Evolutionary conservation across 768 basidiomycete species (phyloP), one percentile per base, ranked within the genome.

Genomic region (Hemileccinum rubropunctum): DNA sequence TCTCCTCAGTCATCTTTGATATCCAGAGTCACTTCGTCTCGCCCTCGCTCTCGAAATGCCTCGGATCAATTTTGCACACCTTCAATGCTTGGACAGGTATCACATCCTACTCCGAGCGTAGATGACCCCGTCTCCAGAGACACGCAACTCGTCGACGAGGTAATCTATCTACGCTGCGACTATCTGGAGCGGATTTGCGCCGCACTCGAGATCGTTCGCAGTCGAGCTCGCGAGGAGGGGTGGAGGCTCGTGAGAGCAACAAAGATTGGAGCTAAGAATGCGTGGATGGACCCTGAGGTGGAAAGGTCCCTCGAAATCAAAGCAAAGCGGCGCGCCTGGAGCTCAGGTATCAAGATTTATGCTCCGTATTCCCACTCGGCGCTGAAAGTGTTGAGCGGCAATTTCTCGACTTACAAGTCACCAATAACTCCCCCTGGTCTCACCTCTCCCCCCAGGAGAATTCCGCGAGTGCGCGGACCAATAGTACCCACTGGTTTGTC

Each of bases 291-390:
- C 17, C 7, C 47, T 11, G 66, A 68, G 26, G 17, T 40, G 4
- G 66, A 70, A 44, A 51, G 36, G 14, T 64, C 80, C 6, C 69
- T 88, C 20, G 83, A 84, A 62, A 72, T 79, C 35, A 77, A 77
- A 53, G 78, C 80, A 30, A 74, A 79, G 34, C 74, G 87, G 27
- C 73, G 84, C 10, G 86, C 86, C 7, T 89, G 86, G 86, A 73
- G 80, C 47, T 80, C 79, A 53, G 71, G 76, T 32, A 73, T 75
- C 17, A 72, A 78, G 51, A 60, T 75, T 42, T 67, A 69, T 43
- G 60, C 65, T 1, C 60, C 60, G 2, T 67, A 65, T 51, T 26
- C 47, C 17, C 42, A 32, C 39, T 42, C 33, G 18, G 14, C 35
- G 1, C 34, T 23, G 20, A 61, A 40, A 46, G 53, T 49, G 21